Evolutionary conservation across 2,329 filamentous ascomycete genomes (phyloP).

Genomic region (Chaetomiaceae sp.): DNA sequence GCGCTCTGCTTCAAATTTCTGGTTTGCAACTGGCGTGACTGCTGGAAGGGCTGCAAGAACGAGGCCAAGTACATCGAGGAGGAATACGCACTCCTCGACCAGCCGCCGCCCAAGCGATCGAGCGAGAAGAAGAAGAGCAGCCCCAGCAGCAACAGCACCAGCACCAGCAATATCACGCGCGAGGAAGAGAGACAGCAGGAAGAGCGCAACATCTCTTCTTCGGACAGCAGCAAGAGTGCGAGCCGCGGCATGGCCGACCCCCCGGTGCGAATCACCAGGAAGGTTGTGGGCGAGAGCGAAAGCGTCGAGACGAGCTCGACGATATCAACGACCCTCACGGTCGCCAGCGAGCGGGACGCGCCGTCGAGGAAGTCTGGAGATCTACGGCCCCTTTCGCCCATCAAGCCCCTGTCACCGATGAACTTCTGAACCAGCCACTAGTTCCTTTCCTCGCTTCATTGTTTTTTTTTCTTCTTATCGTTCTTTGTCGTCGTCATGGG

Average conservation of each 20-base stretch:
- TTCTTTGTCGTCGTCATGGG: constrained; percentile 19
- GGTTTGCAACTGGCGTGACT: constrained; percentile 91
- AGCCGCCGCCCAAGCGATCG: constrained; percentile 42
- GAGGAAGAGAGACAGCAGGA: constrained; percentile 31
- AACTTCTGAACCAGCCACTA: constrained; percentile 41
- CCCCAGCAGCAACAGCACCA: constrained; percentile 6
- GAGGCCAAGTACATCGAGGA: constrained; percentile 74
- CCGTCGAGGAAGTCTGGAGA: constrained; percentile 38
- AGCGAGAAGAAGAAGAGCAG: constrained; percentile 14
- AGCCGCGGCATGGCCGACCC: constrained; percentile 30
- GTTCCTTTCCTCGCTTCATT: background rate
- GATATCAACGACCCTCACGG: constrained; percentile 43
- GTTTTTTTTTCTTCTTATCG: background rate
- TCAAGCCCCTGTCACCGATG: constrained; percentile 60
- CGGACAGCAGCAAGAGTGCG: constrained; percentile 57
- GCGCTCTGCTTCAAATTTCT: constrained; percentile 92
- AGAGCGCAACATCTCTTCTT: constrained; percentile 58
- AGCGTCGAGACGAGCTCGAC: constrained; percentile 42
- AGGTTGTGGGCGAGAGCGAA: constrained; percentile 37
- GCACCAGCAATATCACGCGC: background rate
- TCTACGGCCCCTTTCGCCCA: constrained; percentile 57
- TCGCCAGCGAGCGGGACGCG: constrained; percentile 38
- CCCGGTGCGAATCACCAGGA: constrained; percentile 40
- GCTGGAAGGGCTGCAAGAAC: constrained; percentile 93
- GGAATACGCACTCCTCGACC: constrained; percentile 58